Percentiles rank a stretch among this genome's conserved stretches.
Evolutionary conservation across 2,329 filamentous ascomycete species (phyloP).

Genomic region (Cercospora zeae-maydis): DNA sequence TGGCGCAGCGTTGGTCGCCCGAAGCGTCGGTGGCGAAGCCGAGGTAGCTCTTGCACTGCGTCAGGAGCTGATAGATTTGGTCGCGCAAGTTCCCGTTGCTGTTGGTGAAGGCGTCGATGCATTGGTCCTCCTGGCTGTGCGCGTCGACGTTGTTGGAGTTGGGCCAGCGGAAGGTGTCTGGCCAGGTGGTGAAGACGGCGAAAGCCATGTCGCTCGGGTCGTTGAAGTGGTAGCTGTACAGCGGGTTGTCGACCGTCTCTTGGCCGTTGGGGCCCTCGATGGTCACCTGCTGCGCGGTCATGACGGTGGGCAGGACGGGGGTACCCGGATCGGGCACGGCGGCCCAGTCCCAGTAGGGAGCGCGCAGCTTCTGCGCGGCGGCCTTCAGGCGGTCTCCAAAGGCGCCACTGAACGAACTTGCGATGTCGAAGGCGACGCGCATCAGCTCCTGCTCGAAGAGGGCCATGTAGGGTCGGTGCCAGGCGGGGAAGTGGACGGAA

Average conservation of each 20-base stretch:
- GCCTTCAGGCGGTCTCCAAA: slow-evolving; percentile 25
- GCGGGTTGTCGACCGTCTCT: slow-evolving; percentile 30
- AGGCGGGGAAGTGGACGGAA: slow-evolving; percentile 35
- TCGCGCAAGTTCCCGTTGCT: slow-evolving; percentile 31
- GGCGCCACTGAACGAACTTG: slow-evolving; percentile 25
- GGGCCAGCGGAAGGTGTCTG: slow-evolving; percentile 33
- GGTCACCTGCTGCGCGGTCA: slow-evolving; percentile 27
- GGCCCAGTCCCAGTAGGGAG: slow-evolving; percentile 33
- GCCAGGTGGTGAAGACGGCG: slow-evolving; percentile 32
- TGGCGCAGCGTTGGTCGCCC: slow-evolving; percentile 29
- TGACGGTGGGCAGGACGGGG: slow-evolving; percentile 26
- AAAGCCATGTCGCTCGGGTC: slow-evolving; percentile 29
- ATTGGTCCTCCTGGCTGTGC: slow-evolving; percentile 20
- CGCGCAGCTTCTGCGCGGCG: slow-evolving; percentile 29
- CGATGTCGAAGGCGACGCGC: slow-evolving; percentile 29
- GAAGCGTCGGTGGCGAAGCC: slow-evolving; percentile 34
- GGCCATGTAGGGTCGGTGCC: slow-evolving; percentile 36
- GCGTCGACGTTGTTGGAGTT: slow-evolving; percentile 26
- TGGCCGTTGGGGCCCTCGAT: slow-evolving; percentile 30
- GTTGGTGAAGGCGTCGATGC: slow-evolving; percentile 29
- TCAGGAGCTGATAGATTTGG: slow-evolving; percentile 35
- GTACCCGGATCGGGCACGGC: slow-evolving; percentile 21
- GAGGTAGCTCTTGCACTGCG: slow-evolving; percentile 34
- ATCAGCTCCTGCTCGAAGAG: slow-evolving; percentile 37
- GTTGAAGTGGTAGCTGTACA: slow-evolving; percentile 27